phyloP scores from a whole-genome alignment of 2,329 filamentous ascomycete genomes.

The Mycosphaerella sp. region DNA sequence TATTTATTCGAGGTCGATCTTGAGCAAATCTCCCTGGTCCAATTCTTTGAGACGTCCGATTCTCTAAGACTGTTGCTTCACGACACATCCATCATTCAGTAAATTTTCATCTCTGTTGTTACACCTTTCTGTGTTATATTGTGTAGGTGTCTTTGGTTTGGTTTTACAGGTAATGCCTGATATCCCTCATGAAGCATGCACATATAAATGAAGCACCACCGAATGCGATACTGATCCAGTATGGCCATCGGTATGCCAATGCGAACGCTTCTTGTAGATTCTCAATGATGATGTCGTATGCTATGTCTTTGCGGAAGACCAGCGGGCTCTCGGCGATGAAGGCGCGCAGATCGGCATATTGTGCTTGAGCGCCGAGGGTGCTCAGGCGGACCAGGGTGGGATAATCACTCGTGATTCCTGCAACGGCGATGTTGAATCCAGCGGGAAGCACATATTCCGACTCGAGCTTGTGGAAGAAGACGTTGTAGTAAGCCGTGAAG shows the following conservation, averaged over 20 bases:
- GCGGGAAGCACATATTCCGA: slow-evolving; percentile 16
- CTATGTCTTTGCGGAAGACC: slow-evolving; percentile 20
- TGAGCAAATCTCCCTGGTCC: slow-evolving; percentile 1
- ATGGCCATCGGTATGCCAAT: slow-evolving; percentile 29
- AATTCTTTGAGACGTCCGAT: too few relatives aligned
- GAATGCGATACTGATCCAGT: slow-evolving; percentile 33
- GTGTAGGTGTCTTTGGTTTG: too few relatives aligned
- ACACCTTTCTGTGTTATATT: neutral
- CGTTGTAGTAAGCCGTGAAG: slow-evolving; percentile 45
- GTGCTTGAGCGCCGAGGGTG: slow-evolving; percentile 20
- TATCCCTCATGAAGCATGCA: slow-evolving; percentile 30
- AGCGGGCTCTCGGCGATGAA: slow-evolving; percentile 16
- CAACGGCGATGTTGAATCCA: slow-evolving; percentile 16
- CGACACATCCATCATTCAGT: too few relatives aligned
- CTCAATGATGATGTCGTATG: slow-evolving; percentile 26
- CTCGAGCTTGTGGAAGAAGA: slow-evolving; percentile 42
- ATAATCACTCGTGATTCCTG: slow-evolving; percentile 16
- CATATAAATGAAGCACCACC: slow-evolving; percentile 29
- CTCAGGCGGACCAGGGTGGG: slow-evolving; percentile 19
- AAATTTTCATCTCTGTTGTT: too few relatives aligned
- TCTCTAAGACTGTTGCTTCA: too few relatives aligned
- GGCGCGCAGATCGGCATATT: slow-evolving; percentile 16
- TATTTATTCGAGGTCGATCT: slow-evolving; percentile 2
- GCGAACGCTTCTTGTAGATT: slow-evolving; percentile 27
- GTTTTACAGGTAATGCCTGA: slow-evolving; percentile 32